Evolutionary conservation across 2,329 filamentous ascomycete genomes (phyloP), one percentile per base, ranked within the genome.

Genomic region (Blastomyces gilchristii): DNA sequence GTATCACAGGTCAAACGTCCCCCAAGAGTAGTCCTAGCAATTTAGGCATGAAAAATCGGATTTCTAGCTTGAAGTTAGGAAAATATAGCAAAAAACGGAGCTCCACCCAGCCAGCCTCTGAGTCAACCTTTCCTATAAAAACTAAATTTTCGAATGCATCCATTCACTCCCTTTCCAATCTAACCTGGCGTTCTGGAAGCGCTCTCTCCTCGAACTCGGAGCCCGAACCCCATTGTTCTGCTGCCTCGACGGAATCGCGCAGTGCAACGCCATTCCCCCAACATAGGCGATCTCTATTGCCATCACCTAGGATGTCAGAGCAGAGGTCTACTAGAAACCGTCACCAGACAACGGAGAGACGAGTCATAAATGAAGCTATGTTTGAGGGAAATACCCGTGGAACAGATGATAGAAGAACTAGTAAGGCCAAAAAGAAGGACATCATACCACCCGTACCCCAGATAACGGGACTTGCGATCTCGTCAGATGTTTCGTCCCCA

Each of bases 31-130:
- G 31, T 7, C 28, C 37, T 34, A 28, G 53, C 22, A 47, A 37
- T 56, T 25, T 7, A 18, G 37, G 28, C 18, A 6, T 58, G 16
- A 67, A 62, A 43, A 58, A 49, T 31, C 57, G 63, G 22, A 53
- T 67, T 18, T 50, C 63, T 18, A 45, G 58, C 2, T 25, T 66
- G n/a, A 63, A 61, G 45, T 62, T 43, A 14, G 61, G 25, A 56
- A 63, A 62, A 50, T 58, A 64, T 18, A 57, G 62, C 11, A 61
- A 63, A 31, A 41, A 43, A n/a, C 59, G 65, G 22, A 59, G 53
- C 41, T 65, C 65, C n/a, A 59, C 58, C 18, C 58, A n/a, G 11
- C 18, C 62, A 39, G 56, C 61, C 22, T 25, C 56, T 14, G n/a
- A 34, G 22, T 22, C 45, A 28, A 53, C 54, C 4, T 52, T 50